These are phyloP conservation scores for Allantophomopsis cytisporea DNA, from an alignment of 2,329 filamentous ascomycete genomes.

Conservation along the genomic window DNA sequence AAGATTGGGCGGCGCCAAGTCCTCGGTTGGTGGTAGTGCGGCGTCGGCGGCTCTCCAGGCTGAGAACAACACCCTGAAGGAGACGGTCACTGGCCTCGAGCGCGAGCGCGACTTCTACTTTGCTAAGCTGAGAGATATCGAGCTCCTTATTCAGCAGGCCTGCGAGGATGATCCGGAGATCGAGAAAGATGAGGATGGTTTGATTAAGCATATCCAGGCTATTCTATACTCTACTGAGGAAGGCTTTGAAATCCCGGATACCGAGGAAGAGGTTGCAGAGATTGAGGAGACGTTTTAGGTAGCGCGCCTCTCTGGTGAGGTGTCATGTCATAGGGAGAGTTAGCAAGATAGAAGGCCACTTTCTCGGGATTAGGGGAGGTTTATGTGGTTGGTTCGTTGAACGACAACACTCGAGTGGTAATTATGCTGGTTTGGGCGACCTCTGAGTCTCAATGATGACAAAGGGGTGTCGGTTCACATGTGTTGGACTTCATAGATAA, in stretches of 20 bases:
- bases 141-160: conserved; percentile 83
- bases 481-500: too few relatives aligned
- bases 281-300: conserved; percentile 69
- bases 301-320: too few relatives aligned
- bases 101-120: conserved; percentile 98
- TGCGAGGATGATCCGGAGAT: conserved; percentile 86
- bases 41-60: conserved; percentile 61
- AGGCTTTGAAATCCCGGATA: conserved; percentile 71
- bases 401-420: too few relatives aligned
- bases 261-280: conserved; percentile 49
- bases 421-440: too few relatives aligned
- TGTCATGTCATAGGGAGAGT: too few relatives aligned
- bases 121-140: conserved; percentile 94
- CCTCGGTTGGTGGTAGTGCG: conserved; percentile 32
- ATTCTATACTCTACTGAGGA: conserved; percentile 97
- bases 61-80: conserved; percentile 83
- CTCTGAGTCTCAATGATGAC: too few relatives aligned
- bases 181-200: conserved; percentile 82
- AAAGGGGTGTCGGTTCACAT: too few relatives aligned
- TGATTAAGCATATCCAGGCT: conserved; percentile 91
- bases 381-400: too few relatives aligned
- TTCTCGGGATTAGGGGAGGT: too few relatives aligned
- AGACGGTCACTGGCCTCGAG: conserved; percentile 89
- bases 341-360: too few relatives aligned
- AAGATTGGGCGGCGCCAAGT: conserved; percentile 28